Conservation (phyloP, 2,329 filamentous ascomycete genomes). For the Fusarium phyllophilum region DNA sequence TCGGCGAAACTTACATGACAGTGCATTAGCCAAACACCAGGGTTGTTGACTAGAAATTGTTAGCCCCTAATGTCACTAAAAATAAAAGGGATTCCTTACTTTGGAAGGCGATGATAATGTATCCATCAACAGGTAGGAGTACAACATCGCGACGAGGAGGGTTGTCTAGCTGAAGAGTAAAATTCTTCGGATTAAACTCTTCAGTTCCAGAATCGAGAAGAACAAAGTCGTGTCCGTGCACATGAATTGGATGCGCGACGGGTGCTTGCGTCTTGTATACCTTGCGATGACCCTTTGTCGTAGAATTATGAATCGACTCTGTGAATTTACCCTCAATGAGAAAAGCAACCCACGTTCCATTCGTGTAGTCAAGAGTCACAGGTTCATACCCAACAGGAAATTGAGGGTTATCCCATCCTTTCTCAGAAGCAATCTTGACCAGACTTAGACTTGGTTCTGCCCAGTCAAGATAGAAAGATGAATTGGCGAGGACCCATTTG, state of each 20-base stretch:
- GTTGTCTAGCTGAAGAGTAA: background rate
- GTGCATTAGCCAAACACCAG: conserved; percentile 1
- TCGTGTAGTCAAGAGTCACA: background rate
- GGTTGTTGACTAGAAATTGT: background rate
- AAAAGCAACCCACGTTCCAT: background rate
- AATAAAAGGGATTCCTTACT: background rate
- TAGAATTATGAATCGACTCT: background rate
- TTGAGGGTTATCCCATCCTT: background rate
- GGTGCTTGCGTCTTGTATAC: conserved; percentile 4
- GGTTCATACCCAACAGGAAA: background rate
- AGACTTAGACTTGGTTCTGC: conserved; percentile 1
- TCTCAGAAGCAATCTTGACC: background rate
- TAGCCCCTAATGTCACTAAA: background rate
- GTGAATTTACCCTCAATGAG: conserved; percentile 1
- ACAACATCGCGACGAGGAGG: background rate
- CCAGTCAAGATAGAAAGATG: conserved; percentile 3
- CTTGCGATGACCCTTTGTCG: background rate
- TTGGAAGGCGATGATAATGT: conserved; percentile 1
- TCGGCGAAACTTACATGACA: background rate
- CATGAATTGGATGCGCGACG: background rate
- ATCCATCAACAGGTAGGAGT: background rate
- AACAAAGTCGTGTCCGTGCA: background rate
- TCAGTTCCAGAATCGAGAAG: background rate
- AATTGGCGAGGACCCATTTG: background rate
- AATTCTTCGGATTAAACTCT: background rate